Percentiles rank a stretch among this genome's conserved stretches.
Evolutionary conservation across 2,329 filamentous ascomycete species (phyloP).

Genomic region (Penicillium freii): DNA sequence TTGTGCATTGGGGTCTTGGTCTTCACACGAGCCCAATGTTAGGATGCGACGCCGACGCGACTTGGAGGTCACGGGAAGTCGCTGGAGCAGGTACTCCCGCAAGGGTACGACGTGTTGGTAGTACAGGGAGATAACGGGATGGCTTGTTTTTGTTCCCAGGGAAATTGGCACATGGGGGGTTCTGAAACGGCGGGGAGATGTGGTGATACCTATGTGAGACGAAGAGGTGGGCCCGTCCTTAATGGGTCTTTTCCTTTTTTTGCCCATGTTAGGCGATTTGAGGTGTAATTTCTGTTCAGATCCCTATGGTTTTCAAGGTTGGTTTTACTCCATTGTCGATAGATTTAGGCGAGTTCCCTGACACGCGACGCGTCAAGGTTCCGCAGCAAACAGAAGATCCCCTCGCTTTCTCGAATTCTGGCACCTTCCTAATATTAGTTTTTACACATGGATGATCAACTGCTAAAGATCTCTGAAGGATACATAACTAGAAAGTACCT

Average conservation of each 20-base stretch:
- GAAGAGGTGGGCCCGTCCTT: slow-evolving; percentile 21
- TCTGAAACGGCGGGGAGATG: slow-evolving; percentile 20
- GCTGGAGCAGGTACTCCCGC: slow-evolving; percentile 66
- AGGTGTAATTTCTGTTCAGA: neutral
- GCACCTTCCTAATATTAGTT: neutral
- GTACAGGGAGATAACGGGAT: slow-evolving; percentile 66
- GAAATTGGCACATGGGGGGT: slow-evolving; percentile 6
- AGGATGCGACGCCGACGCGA: slow-evolving; percentile 48
- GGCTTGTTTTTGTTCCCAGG: slow-evolving; percentile 30
- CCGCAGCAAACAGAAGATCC: neutral
- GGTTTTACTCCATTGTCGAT: neutral
- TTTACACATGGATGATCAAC: neutral
- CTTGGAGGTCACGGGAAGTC: slow-evolving; percentile 65
- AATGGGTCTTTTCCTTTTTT: slow-evolving; percentile 44
- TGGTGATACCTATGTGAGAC: slow-evolving; percentile 30
- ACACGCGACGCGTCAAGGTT: slow-evolving; percentile 9
- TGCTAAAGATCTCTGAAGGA: neutral
- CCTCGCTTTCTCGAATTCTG: neutral
- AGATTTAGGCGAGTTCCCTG: neutral
- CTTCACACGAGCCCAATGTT: slow-evolving; percentile 22
- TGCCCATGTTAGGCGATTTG: slow-evolving; percentile 33
- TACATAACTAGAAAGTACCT: neutral
- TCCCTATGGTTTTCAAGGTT: neutral
- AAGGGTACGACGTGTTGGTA: slow-evolving; percentile 66
- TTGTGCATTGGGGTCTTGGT: slow-evolving; percentile 4